These are phyloP conservation scores for Tympanopsis confertula DNA, from an alignment of 2,329 filamentous ascomycete genomes.

Conservation along the genomic window DNA sequence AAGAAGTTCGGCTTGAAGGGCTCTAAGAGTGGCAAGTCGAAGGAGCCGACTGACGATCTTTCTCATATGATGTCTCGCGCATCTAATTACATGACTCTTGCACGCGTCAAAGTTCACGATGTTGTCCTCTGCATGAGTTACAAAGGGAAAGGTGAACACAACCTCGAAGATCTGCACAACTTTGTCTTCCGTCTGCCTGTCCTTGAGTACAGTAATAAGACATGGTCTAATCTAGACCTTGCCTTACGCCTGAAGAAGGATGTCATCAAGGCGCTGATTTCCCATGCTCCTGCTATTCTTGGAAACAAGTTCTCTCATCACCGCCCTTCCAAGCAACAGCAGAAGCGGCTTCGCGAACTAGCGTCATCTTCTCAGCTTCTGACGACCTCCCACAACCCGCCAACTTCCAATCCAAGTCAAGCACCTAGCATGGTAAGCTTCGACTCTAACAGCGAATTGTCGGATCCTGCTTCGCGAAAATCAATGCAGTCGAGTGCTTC, in stretches of 20 bases:
- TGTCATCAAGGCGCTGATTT: constrained; percentile 84
- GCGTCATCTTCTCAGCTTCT: constrained; percentile 65
- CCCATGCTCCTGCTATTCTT: constrained; percentile 89
- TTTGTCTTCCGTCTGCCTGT: constrained; percentile 93
- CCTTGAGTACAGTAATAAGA: constrained; percentile 96
- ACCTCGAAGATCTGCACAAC: constrained; percentile 91
- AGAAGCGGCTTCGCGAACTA: constrained; percentile 69
- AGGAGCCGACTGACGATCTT: constrained; percentile 68
- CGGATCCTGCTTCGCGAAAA: constrained; percentile 6
- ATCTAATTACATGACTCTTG: constrained; percentile 93
- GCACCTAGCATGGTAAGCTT: constrained; percentile 1
- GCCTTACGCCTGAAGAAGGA: constrained; percentile 88
- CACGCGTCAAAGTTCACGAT: constrained; percentile 87
- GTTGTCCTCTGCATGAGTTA: constrained; percentile 93
- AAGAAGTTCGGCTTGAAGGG: constrained; percentile 44
- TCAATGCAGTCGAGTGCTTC: constrained; percentile 2
- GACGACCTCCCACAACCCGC: constrained; percentile 14
- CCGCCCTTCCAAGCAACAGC: constrained; percentile 68
- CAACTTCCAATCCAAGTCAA: constrained; percentile 8
- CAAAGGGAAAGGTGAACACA: constrained; percentile 90
- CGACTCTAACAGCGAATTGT: constrained; percentile 7
- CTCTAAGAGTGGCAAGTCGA: constrained; percentile 31
- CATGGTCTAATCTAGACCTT: constrained; percentile 94
- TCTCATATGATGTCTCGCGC: constrained; percentile 94
- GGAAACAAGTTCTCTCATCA: constrained; percentile 94